Base-by-base conservation (phyloP, 2,329 filamentous ascomycete genomes). In the Neofusicoccum parvum region DNA sequence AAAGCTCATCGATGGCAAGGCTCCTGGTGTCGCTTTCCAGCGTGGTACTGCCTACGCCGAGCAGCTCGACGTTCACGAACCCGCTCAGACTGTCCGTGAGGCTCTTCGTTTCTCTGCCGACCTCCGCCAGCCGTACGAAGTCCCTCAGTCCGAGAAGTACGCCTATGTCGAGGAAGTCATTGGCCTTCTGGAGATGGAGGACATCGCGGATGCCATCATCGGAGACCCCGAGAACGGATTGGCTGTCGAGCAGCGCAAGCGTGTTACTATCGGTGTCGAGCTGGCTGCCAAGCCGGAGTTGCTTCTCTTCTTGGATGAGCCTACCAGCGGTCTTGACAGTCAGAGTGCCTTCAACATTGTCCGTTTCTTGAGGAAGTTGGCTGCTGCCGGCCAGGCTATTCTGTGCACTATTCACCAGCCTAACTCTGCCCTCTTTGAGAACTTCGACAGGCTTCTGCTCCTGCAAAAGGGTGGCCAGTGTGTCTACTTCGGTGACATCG, bases 351-450 rank as follows among this genome's bases (percentile, higher is more conserved):
- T 89, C 80, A 91, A 91, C 76, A 92, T 92, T 69, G 88, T 92
- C 32, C 88, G 89, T 39, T 91, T 92, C 81, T 80, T 93, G n/a
- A 87, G 87, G 71, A 92, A 92, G 79, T 84, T 92, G 5, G 88
- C 90, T 58, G 82, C 85, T n/a, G 90, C 90, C 2, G 93, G 92
- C 1, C 93, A 96, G 74, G 92, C 92, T 10, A 92, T 96, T 70
- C 85, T 96, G 3, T 96, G 92, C 79, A 96, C 93, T 0, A 96
- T 96, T 68, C 93, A 96, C 76, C 93, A 96, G 75, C 92, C 93
- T 1, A 94, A 93, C 69, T 91, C 91, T 15, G 88, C 91, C 0
- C 83, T 96, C 0, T 96, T 97, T 70, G 91, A 95, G 76, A 90
- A 93, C 76, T 97, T 96, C 69, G 92, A 96, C 74, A 86, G 92